Evolutionary conservation across 2,329 filamentous ascomycete genomes (phyloP).

Genomic region (Beauveria medogensis): DNA sequence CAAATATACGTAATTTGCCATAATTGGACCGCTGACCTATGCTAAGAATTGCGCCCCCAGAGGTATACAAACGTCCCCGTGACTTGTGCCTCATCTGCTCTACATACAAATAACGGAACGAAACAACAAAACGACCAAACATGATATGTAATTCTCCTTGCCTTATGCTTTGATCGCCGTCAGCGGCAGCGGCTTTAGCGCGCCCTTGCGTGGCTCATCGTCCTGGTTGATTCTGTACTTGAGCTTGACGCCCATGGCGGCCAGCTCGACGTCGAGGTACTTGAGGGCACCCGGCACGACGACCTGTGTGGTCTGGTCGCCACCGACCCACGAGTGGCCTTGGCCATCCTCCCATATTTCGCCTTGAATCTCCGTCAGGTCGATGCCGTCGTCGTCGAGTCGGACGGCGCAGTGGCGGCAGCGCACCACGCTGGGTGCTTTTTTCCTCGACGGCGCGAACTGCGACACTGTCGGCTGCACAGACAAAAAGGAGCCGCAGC

Average conservation of each 20-base stretch:
- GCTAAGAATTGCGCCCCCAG: slow-evolving; percentile 1
- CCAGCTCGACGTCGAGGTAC: slow-evolving; percentile 89
- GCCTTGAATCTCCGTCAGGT: slow-evolving; percentile 49
- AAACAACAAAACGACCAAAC: slow-evolving; percentile 1
- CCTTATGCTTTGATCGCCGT: slow-evolving; percentile 11
- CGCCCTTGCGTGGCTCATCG: slow-evolving; percentile 53
- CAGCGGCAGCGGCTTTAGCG: slow-evolving; percentile 33
- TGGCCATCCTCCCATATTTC: slow-evolving; percentile 91
- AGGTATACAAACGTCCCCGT: slow-evolving; percentile 8
- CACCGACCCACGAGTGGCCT: slow-evolving; percentile 76
- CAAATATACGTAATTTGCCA: background rate
- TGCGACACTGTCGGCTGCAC: slow-evolving; percentile 71
- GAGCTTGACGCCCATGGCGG: slow-evolving; percentile 92
- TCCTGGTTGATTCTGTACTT: slow-evolving; percentile 65
- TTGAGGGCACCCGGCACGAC: slow-evolving; percentile 88
- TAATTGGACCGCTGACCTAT: slow-evolving; percentile 6
- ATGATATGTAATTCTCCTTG: background rate
- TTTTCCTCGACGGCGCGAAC: slow-evolving; percentile 52
- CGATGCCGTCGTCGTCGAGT: slow-evolving; percentile 48
- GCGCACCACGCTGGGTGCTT: slow-evolving; percentile 61
- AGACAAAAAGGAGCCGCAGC: slow-evolving; percentile 83
- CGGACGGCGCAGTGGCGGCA: slow-evolving; percentile 69
- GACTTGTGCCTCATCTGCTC: background rate
- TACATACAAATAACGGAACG: background rate
- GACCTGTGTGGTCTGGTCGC: slow-evolving; percentile 83